A percentile compares a stretch with the other conserved stretches of the same genome.
Conservation (phyloP, 2,329 filamentous ascomycete species). For the Epichloe glyceriae region DNA sequence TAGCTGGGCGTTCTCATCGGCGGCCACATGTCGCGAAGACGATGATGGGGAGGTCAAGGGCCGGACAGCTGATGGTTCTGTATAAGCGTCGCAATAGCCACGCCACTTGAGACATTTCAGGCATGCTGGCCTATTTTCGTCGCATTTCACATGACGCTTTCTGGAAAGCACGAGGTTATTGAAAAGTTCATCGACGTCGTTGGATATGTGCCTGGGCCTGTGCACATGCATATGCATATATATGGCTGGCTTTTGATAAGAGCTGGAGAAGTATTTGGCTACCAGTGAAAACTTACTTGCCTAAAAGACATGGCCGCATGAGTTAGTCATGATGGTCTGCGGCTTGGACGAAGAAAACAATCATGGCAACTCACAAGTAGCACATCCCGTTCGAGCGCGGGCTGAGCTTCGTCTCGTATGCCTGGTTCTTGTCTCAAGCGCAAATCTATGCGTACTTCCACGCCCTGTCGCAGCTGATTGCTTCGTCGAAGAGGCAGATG, state of each 20-base stretch:
- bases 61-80: slow-evolving; percentile 8
- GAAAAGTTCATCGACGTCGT: neutral
- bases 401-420: slow-evolving; percentile 26
- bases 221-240: too few species aligned
- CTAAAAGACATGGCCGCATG: slow-evolving; percentile 6
- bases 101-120: slow-evolving; percentile 28
- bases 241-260: too few species aligned
- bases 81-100: slow-evolving; percentile 26
- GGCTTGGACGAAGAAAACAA: neutral
- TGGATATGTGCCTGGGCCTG: neutral
- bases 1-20: slow-evolving; percentile 13
- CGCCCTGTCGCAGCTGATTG: slow-evolving; percentile 8
- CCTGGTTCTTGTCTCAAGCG: slow-evolving; percentile 23
- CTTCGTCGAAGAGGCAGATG: neutral
- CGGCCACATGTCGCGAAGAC: neutral
- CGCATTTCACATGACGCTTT: slow-evolving; percentile 30
- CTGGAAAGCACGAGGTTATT: slow-evolving; percentile 9
- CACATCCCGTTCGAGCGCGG: slow-evolving; percentile 24
- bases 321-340: neutral
- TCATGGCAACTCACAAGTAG: slow-evolving; percentile 20
- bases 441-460: slow-evolving; percentile 24
- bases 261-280: neutral
- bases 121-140: slow-evolving; percentile 28
- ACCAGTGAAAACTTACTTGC: slow-evolving; percentile 18
- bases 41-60: slow-evolving; percentile 2